phyloP scores from a whole-genome alignment of 208 protist species.

The Crithidia fasciculata region DNA sequence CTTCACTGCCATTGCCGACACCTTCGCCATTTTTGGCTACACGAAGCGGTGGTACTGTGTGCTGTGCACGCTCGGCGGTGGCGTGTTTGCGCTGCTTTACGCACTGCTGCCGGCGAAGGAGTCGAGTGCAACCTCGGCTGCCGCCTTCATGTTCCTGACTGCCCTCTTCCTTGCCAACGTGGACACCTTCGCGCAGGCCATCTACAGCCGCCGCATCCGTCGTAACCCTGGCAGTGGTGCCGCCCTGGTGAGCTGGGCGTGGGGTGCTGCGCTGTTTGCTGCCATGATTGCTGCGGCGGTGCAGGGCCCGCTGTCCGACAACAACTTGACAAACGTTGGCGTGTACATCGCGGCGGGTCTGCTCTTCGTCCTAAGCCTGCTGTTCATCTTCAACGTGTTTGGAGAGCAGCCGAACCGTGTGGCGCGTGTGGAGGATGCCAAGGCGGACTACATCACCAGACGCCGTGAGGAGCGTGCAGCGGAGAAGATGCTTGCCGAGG shows the following conservation, averaged over 20 bases:
- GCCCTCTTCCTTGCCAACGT: slow-evolving; percentile 60
- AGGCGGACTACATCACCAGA: slow-evolving; percentile 24
- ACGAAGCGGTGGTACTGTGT: slow-evolving; percentile 79
- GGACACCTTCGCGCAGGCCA: slow-evolving; percentile 68
- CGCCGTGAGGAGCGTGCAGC: slow-evolving; percentile 24
- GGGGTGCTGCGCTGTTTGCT: slow-evolving; percentile 52
- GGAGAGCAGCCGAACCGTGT: slow-evolving; percentile 56
- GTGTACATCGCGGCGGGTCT: slow-evolving; percentile 50
- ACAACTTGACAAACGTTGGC: slow-evolving; percentile 38
- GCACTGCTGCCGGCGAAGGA: slow-evolving; percentile 45
- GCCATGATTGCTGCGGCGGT: slow-evolving; percentile 44
- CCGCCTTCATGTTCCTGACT: slow-evolving; percentile 58
- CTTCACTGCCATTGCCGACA: slow-evolving; percentile 52
- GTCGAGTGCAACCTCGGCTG: slow-evolving; percentile 40
- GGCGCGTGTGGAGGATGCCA: slow-evolving; percentile 43
- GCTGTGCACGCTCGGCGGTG: slow-evolving; percentile 39
- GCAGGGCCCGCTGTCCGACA: slow-evolving; percentile 63
- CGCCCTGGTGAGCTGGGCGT: slow-evolving; percentile 67
- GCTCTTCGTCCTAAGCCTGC: slow-evolving; percentile 42
- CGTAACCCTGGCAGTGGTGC: slow-evolving; percentile 40
- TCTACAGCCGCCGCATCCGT: slow-evolving; percentile 73
- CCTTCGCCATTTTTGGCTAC: slow-evolving; percentile 66
- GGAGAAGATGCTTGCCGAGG: not conserved
- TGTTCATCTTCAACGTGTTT: slow-evolving; percentile 69
- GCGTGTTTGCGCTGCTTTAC: slow-evolving; percentile 41